Base-by-base conservation (phyloP, 73 alveolate species). In the Paramecium tetraurelia region DNA sequence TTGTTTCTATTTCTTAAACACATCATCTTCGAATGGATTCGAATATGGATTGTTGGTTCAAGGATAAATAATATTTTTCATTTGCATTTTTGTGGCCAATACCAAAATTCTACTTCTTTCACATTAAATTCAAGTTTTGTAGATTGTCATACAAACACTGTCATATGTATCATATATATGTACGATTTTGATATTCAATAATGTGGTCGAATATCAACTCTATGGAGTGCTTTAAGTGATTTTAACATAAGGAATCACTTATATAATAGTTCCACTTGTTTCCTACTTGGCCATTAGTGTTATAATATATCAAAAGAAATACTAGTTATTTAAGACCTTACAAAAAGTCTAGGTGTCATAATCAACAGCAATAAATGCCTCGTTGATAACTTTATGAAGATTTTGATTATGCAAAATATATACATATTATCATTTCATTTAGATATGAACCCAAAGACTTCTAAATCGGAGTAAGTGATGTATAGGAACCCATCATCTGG, bases 401-500 rank as follows among this genome's bases (percentile, higher is more conserved):
- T 48, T 48, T 48, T 48, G 59, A 48, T 48, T 48, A 48, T 48
- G 59, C 11, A 16, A 48, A 48, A 48, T 46, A 48, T 48, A 48
- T 16, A 48, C n/a, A 48, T 8, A 40, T 40, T 48, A 46, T 48
- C 9, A 48, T 48, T 4, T n/a, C 59, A 48, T 48, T 48, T 16
- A 12, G 59, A 48, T 4, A 3, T 48, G 20, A 3, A 48, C n/a
- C 59, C 59, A 48, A 48, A 16, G 7, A 48, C 59, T 14, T 48
- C 59, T 48, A 48, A 48, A 48, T 89, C 94, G 7, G 92, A 89
- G 85, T 89, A 89, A 7, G 92, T 44, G 6, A 89, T 43, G 36
- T 89, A 71, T 29, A 89, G 29, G 84, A 89, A 89, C 7, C 92
- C 94, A 71, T 89, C 94, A 2, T 89, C 94, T 5, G 46, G 44